A percentile compares a stretch with the other conserved stretches of the same genome.
These are phyloP conservation scores for Colletotrichum coccodes DNA, from an alignment of 2,329 filamentous ascomycete species.

Conservation along the genomic window DNA sequence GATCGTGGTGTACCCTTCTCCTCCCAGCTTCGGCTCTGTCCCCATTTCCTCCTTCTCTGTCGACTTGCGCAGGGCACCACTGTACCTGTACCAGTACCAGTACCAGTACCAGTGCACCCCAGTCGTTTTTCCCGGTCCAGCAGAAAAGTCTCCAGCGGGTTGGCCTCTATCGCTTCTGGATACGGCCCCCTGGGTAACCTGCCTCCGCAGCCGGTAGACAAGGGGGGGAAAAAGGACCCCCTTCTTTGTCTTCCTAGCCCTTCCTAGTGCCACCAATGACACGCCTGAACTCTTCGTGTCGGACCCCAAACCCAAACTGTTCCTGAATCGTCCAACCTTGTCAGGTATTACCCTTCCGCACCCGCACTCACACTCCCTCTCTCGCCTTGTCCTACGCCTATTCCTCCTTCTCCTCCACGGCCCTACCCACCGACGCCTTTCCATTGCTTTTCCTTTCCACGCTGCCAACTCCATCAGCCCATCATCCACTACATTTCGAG, in stretches of 20 bases:
- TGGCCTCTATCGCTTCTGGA: constrained; percentile 12
- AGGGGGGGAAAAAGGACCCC: neutral
- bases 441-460: neutral
- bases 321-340: constrained; percentile 34
- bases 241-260: neutral
- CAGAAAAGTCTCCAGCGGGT: constrained; percentile 10
- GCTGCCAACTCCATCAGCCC: neutral
- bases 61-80: no score
- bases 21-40: neutral
- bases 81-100: neutral
- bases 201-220: constrained; percentile 12
- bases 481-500: neutral
- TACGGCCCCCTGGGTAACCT: constrained; percentile 13
- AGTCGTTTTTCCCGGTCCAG: neutral
- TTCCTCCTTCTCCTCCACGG: constrained; percentile 7
- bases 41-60: no score
- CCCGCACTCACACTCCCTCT: constrained; percentile 22
- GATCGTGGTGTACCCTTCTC: neutral
- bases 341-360: constrained; percentile 30
- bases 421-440: neutral
- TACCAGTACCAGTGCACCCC: neutral
- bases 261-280: constrained; percentile 20
- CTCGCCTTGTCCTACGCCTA: neutral
- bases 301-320: constrained; percentile 33
- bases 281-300: constrained; percentile 22